phyloP scores from a whole-genome alignment of 495 filamentous ascomycete species.

The Rhypophila decipiens region DNA sequence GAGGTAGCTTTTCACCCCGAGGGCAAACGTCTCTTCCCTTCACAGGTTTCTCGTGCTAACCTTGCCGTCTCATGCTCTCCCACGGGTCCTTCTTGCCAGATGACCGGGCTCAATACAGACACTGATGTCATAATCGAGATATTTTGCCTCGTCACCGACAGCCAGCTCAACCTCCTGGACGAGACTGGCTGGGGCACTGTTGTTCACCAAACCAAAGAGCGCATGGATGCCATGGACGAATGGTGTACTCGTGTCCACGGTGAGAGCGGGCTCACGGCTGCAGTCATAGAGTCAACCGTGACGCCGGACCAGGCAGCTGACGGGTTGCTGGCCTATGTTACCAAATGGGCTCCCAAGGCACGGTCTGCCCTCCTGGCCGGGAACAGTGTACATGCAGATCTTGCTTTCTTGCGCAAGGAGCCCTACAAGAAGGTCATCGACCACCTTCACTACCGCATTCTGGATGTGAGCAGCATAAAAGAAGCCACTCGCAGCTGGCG shows the following conservation, averaged over 20 bases:
- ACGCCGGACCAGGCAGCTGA: slow-evolving; percentile 67
- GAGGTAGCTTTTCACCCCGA: slow-evolving; percentile 51
- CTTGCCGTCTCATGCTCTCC: background rate
- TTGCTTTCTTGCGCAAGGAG: slow-evolving; percentile 66
- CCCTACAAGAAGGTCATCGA: slow-evolving; percentile 68
- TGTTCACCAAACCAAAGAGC: slow-evolving; percentile 65
- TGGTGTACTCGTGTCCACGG: slow-evolving; percentile 53
- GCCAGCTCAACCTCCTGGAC: slow-evolving; percentile 69
- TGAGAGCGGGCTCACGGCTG: slow-evolving; percentile 70
- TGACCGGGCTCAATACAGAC: slow-evolving; percentile 83
- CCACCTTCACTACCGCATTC: slow-evolving; percentile 78
- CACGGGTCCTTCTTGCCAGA: slow-evolving; percentile 45
- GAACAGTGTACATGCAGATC: slow-evolving; percentile 88
- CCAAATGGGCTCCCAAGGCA: slow-evolving; percentile 56
- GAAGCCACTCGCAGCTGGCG: slow-evolving; percentile 84
- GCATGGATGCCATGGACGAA: slow-evolving; percentile 68
- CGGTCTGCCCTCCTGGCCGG: slow-evolving; percentile 71
- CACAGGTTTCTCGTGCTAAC: too few species aligned
- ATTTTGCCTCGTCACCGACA: slow-evolving; percentile 86
- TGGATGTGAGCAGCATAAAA: slow-evolving; percentile 88
- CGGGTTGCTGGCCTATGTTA: slow-evolving; percentile 70
- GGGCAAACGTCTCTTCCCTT: too few species aligned
- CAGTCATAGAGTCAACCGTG: slow-evolving; percentile 65
- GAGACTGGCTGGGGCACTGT: slow-evolving; percentile 70
- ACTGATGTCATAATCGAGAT: slow-evolving; percentile 85